These are phyloP conservation scores for Hyphodiscus sp. DNA, from an alignment of 2,329 filamentous ascomycete species.

Conservation along the genomic window DNA sequence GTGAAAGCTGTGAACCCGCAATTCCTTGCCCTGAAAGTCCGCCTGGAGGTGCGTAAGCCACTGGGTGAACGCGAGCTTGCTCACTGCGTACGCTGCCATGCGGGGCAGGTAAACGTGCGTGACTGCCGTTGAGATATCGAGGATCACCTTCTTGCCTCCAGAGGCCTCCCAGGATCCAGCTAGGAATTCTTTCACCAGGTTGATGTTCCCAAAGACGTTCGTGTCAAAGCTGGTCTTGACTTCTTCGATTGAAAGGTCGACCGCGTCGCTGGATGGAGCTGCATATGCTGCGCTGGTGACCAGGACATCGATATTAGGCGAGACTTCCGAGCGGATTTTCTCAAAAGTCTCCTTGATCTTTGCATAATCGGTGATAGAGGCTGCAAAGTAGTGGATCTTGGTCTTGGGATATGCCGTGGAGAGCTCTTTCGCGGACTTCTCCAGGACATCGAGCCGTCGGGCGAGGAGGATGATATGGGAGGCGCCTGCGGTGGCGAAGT, in stretches of 20 bases:
- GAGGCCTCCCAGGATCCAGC: too few relatives aligned
- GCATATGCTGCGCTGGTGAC: too few relatives aligned
- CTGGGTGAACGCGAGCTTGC: neutral
- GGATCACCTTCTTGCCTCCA: neutral
- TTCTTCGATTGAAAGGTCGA: too few relatives aligned
- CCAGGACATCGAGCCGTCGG: neutral
- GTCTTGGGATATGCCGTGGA: neutral
- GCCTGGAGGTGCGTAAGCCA: neutral
- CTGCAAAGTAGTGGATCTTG: neutral
- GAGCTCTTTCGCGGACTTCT: neutral
- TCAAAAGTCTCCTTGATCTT: neutral
- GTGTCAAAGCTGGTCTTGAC: too few relatives aligned
- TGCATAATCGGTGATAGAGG: neutral
- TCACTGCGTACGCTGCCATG: too few relatives aligned
- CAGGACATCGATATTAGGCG: too few relatives aligned
- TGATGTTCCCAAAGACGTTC: neutral
- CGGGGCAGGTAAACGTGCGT: neutral
- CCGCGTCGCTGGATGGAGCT: too few relatives aligned
- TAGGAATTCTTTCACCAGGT: neutral
- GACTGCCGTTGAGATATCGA: neutral
- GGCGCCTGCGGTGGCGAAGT: constrained; percentile 1
- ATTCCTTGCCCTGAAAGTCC: neutral
- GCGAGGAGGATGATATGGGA: neutral
- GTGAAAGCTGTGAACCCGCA: neutral
- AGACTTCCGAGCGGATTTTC: neutral